Evolutionary conservation across 345 rosid species (phyloP), one percentile per base, ranked within the genome.

Genomic region (Bruguiera parviflora): DNA sequence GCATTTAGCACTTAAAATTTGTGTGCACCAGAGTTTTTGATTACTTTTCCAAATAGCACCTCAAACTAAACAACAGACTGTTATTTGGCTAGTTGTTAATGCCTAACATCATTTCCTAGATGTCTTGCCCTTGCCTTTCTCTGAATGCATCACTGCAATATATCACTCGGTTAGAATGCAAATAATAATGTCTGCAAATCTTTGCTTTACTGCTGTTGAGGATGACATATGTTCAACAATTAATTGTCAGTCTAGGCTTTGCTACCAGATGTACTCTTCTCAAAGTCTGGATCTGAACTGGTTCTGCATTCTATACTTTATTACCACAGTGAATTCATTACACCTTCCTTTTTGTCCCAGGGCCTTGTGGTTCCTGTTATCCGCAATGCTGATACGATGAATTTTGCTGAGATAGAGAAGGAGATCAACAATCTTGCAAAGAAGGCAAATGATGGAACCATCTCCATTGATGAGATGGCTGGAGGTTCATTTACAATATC

Each of bases 391-490:
- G 92, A 76, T 8, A 69, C 53, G 53, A 91, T 91, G 95, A 89
- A 91, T 75, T 91, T 89, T 74, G 97, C 96, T 37, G 96, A 89
- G 63, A 87, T 94, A 27, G 98, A 94, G 85, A 91, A 94, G 82
- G 88, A 78, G 58, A 94, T 94, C 68, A 94, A 92, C 79, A 76
- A 85, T 46, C 92, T 94, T 63, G 98, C 97, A 19, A 94, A 84
- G 82, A 94, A 91, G 79, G 98, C 98, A 71, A 87, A 43, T 73
- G 92, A 88, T 73, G 98, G 98, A 32, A 82, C 96, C 28, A 88
- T 94, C 55, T 94, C 98, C 67, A 94, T 94, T 33, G 98, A 94
- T 74, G 98, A 94, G 78, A 94, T 94, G 98, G 97, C 98, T 53
- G 98, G 98, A 64, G 98, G 98, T 47, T 80, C 98, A 58, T 91